Evolutionary conservation across 2,329 filamentous ascomycete species (phyloP).

Genomic region (Passalora sequoiae): DNA sequence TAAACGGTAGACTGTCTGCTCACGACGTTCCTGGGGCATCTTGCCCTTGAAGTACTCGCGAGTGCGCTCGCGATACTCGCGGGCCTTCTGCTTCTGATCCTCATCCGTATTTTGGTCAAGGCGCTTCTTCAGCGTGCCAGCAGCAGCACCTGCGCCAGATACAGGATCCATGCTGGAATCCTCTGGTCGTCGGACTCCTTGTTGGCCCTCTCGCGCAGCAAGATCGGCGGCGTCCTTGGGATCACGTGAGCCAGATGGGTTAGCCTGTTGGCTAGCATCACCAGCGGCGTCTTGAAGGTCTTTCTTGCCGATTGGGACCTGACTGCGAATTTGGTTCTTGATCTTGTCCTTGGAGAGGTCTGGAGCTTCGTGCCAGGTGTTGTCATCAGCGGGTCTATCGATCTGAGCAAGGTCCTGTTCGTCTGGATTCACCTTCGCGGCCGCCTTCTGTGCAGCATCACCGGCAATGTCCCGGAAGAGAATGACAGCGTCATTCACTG

Average conservation of each 20-base stretch:
- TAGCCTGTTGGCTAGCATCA: constrained; percentile 53
- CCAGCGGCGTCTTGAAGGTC: constrained; percentile 59
- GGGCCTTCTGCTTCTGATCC: constrained; percentile 47
- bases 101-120: constrained; percentile 59
- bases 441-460: constrained; percentile 77
- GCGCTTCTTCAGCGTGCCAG: constrained; percentile 50
- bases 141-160: constrained; percentile 46
- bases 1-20: constrained; percentile 84
- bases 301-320: constrained; percentile 50
- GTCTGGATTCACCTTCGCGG: constrained; percentile 67
- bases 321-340: constrained; percentile 61
- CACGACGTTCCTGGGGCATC: constrained; percentile 85
- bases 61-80: constrained; percentile 47
- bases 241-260: constrained; percentile 52
- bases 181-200: too few species aligned
- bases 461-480: constrained; percentile 86
- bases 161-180: constrained; percentile 50
- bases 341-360: constrained; percentile 60
- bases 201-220: constrained; percentile 42
- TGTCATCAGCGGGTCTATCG: constrained; percentile 79
- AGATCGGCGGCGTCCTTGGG: constrained; percentile 51
- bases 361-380: constrained; percentile 68
- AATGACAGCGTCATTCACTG: constrained; percentile 71
- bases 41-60: constrained; percentile 78
- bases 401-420: constrained; percentile 72